Evolutionary conservation across 2,329 filamentous ascomycete species (phyloP).

Genomic region (Pseudocercospora fuligena): DNA sequence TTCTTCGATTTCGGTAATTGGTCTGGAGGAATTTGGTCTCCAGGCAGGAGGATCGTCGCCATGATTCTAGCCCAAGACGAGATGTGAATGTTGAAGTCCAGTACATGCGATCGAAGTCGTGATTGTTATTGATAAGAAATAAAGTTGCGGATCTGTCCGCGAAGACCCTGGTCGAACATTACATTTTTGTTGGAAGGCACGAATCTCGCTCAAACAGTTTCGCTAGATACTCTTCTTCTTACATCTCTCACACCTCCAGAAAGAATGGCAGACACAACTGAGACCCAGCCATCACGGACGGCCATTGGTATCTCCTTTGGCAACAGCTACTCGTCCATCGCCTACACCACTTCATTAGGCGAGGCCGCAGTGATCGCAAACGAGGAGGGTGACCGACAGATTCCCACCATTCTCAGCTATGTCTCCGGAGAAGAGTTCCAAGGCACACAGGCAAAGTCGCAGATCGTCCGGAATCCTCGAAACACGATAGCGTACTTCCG

Average conservation of each 20-base stretch:
- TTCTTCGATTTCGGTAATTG: constrained; percentile 70
- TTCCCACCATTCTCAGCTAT: constrained; percentile 92
- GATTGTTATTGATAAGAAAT: background rate
- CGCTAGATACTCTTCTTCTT: background rate
- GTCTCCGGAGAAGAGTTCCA: constrained; percentile 96
- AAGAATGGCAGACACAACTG: constrained; percentile 55
- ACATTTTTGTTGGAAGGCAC: constrained; percentile 6
- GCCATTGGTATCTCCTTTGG: constrained; percentile 97
- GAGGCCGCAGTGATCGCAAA: constrained; percentile 98
- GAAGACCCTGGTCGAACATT: constrained; percentile 8
- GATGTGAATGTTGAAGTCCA: background rate
- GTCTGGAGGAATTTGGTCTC: constrained; percentile 71
- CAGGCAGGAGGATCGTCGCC: constrained; percentile 75
- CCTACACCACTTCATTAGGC: constrained; percentile 74
- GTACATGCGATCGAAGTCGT: background rate
- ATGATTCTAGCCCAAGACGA: constrained; percentile 18
- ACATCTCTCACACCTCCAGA: constrained; percentile 13
- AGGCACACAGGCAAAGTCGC: constrained; percentile 90
- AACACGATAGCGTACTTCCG: constrained; percentile 97
- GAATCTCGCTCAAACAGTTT: constrained; percentile 9
- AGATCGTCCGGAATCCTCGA: constrained; percentile 86
- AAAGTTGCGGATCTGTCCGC: background rate
- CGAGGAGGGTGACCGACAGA: constrained; percentile 98
- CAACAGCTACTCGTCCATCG: constrained; percentile 98
- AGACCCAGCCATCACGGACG: constrained; percentile 37